These are phyloP conservation scores for Podospora pseudocomata DNA, from an alignment of 495 filamentous ascomycete genomes.

Conservation along the genomic window DNA sequence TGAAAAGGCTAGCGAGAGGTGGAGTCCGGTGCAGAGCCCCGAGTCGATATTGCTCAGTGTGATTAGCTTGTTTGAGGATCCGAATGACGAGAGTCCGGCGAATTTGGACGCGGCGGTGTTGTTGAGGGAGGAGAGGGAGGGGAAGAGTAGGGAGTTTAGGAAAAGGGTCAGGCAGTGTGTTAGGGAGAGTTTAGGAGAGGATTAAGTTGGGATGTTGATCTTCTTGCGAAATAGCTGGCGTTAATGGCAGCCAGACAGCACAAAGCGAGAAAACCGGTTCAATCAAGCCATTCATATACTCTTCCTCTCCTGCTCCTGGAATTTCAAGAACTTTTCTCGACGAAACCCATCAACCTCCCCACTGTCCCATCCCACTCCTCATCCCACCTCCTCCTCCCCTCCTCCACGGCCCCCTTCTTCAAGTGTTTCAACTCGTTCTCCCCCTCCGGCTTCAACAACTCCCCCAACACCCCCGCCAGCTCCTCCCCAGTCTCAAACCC, in stretches of 20 bases:
- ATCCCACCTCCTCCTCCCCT: conserved; percentile 81
- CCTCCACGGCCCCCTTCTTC: conserved; percentile 68
- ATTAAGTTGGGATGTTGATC: conserved; percentile 32
- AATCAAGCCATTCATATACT: background rate
- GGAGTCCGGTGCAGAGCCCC: conserved; percentile 95
- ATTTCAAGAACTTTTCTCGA: conserved; percentile 10
- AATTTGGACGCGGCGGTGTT: conserved; percentile 89
- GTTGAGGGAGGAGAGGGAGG: conserved; percentile 75
- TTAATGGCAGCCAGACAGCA: too few relatives aligned
- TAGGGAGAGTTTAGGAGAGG: conserved; percentile 77
- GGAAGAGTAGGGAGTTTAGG: conserved; percentile 63
- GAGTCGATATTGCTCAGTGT: conserved; percentile 92
- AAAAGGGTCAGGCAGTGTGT: conserved; percentile 74
- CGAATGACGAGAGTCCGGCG: conserved; percentile 93
- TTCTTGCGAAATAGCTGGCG: too few relatives aligned
- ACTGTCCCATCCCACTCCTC: conserved; percentile 88
- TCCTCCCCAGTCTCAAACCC: conserved; percentile 69
- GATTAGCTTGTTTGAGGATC: conserved; percentile 87
- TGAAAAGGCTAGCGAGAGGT: conserved; percentile 85
- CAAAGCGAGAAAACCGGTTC: too few relatives aligned
- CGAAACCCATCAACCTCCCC: conserved; percentile 63
- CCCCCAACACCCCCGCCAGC: conserved; percentile 54
- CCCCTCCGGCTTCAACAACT: conserved; percentile 55
- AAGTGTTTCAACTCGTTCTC: conserved; percentile 54
- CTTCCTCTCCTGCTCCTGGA: background rate